Evolutionary conservation across 2,329 filamentous ascomycete genomes (phyloP), one percentile per base, ranked within the genome.

Genomic region (Claviceps sp.): DNA sequence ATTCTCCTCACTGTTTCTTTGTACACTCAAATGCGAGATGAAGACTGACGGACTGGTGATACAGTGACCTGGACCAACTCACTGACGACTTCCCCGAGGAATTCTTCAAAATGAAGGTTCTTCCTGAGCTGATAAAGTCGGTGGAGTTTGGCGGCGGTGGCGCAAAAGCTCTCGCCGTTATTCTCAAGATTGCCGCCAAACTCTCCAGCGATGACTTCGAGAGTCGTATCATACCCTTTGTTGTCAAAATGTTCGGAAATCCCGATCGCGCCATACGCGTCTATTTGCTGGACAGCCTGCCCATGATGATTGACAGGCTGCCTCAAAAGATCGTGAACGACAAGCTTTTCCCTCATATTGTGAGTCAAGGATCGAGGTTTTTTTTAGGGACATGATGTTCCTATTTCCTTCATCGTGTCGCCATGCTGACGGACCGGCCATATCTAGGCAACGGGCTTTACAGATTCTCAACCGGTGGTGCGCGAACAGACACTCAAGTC

Each of bases 91-190:
- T 97, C 55, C 93, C 93, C 0, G 91, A 96, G 63, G 93, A 97
- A 54, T 98, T 95, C 67, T 95, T 97, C 75, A 95, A 94, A 65
- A 86, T 95, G 77, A 98, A 97, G 63, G 82, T 98, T 3, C 75
- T 98, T 8, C 93, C 93, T 0, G 93, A 98, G 64, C 73, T 98
- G 34, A 76, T 98, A n/a, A 98, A 97, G 64, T 95, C 90, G 0
- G 89, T 97, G n/a, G 93, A 98, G 62, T 98, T 96, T 66, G 93
- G 93, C 7, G 93, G 91, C 11, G 93, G 93, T 30, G 93, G 93
- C 0, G 87, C 91, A 0, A 94, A 95, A 63, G 90, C 95, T 0
- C 86, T 98, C 54, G 72, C 77, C 1, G 82, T 95, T 1, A 87
- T 95, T 42, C 82, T 97, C 73, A 95, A 95, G 63, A 96, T 98